phyloP scores from a whole-genome alignment of 2,329 filamentous ascomycete genomes.

The Pseudohalonectria lignicola region DNA sequence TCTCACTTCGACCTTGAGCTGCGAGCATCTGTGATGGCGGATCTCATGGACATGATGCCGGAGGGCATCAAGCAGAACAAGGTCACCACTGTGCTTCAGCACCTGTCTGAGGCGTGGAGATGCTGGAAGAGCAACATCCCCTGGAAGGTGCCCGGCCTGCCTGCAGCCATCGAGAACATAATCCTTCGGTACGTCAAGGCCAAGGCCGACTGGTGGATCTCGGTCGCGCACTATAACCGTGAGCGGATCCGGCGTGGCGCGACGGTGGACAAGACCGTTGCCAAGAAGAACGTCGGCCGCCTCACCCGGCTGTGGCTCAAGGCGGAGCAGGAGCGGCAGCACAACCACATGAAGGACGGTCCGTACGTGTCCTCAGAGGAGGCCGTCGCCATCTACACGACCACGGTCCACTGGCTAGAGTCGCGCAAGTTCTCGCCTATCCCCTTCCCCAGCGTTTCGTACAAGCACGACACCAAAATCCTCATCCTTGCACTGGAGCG shows the following conservation, averaged over 20 bases:
- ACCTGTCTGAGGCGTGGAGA: constrained; percentile 95
- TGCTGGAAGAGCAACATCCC: constrained; percentile 99
- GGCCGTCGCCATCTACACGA: constrained; percentile 97
- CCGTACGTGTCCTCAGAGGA: constrained; percentile 98
- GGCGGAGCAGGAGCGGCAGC: constrained; percentile 93
- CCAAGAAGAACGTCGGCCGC: constrained; percentile 96
- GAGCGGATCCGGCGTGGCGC: constrained; percentile 93
- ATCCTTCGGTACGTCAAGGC: constrained; percentile 98
- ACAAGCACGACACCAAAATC: constrained; percentile 99
- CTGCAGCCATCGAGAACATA: constrained; percentile 96
- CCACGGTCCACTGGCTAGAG: constrained; percentile 97
- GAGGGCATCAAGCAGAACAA: constrained; percentile 99
- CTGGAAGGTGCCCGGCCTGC: constrained; percentile 95
- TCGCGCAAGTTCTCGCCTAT: constrained; percentile 98
- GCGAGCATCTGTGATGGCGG: constrained; percentile 95
- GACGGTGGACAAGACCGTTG: constrained; percentile 97
- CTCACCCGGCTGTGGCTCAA: constrained; percentile 95
- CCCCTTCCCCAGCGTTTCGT: constrained; percentile 95
- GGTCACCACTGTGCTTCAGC: constrained; percentile 93
- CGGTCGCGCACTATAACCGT: constrained; percentile 96
- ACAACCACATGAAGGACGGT: constrained; percentile 99
- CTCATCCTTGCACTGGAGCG: constrained; percentile 90
- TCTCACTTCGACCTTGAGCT: constrained; percentile 97
- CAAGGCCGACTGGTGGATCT: constrained; percentile 99
- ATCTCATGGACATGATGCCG: constrained; percentile 99